A percentile compares a stretch with the other conserved stretches of the same genome.
phyloP scores from a whole-genome alignment of 2,329 filamentous ascomycete genomes.

The Aspergillus glaucus region DNA sequence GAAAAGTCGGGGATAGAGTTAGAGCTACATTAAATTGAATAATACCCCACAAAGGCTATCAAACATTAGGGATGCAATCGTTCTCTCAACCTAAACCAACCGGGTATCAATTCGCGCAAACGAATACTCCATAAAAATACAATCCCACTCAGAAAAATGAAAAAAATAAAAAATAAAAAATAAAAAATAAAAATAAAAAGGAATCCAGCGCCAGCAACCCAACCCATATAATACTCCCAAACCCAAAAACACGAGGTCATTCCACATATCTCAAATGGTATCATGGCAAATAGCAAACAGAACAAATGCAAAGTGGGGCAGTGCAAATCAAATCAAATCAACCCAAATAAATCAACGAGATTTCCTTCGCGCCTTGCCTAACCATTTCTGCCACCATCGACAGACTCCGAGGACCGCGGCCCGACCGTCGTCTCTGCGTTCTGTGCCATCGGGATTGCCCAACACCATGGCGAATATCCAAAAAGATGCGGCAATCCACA shows the following conservation, averaged over 20 bases:
- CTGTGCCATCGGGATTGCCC: conserved; percentile 56
- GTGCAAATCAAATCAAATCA: neutral
- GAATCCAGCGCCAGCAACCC: neutral
- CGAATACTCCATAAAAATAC: too few relatives aligned
- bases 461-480: conserved; percentile 57
- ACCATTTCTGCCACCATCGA: conserved; percentile 56
- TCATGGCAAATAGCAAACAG: conserved; percentile 13
- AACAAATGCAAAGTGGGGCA: conserved; percentile 6
- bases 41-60: too few relatives aligned
- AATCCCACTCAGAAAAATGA: too few relatives aligned
- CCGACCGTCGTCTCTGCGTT: conserved; percentile 55
- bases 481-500: conserved; percentile 56
- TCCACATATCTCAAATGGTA: conserved; percentile 22
- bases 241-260: conserved; percentile 9
- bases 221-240: neutral
- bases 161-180: too few relatives aligned
- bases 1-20: too few relatives aligned
- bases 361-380: conserved; percentile 31
- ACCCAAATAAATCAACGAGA: conserved; percentile 6
- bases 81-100: too few relatives aligned
- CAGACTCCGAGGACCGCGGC: conserved; percentile 54
- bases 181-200: too few relatives aligned
- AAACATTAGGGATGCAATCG: too few relatives aligned
- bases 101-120: too few relatives aligned
- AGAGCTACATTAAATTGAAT: too few relatives aligned